These are phyloP conservation scores for Entoloma clypeatum DNA, from an alignment of 1,284 basidiomycete genomes.

Conservation along the genomic window DNA sequence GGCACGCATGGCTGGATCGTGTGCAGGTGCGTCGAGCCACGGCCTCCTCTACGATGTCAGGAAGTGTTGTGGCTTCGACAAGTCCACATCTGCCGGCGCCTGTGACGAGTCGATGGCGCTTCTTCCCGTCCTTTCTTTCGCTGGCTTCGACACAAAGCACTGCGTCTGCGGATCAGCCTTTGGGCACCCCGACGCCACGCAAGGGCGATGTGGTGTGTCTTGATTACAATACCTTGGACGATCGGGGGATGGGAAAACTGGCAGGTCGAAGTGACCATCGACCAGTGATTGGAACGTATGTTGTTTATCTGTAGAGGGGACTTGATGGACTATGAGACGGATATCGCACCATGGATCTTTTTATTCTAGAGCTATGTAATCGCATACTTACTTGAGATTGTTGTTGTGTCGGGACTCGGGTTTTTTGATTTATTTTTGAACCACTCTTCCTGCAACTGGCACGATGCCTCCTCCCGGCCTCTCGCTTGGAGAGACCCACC, in stretches of 20 bases:
- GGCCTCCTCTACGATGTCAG: constrained; percentile 19
- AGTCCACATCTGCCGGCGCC: too few species aligned
- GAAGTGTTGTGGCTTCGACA: too few species aligned
- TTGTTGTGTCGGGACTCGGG: neutral
- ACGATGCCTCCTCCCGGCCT: constrained; percentile 19
- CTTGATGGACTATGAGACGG: constrained; percentile 6
- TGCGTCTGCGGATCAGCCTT: constrained; percentile 24
- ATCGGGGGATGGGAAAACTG: constrained; percentile 67
- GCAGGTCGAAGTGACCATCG: constrained; percentile 79
- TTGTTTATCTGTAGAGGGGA: constrained; percentile 43
- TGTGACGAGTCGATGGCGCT: constrained; percentile 48
- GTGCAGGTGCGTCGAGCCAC: constrained; percentile 13
- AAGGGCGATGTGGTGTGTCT: constrained; percentile 69
- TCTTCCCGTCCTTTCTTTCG: constrained; percentile 51
- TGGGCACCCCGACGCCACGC: constrained; percentile 28
- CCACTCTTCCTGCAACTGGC: too few species aligned
- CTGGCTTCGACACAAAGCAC: constrained; percentile 28
- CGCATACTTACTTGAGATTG: too few species aligned
- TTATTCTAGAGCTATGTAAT: constrained; percentile 3
- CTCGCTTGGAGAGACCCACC: constrained; percentile 18
- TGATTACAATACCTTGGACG: constrained; percentile 70
- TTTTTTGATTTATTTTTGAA: neutral
- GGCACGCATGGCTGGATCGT: neutral
- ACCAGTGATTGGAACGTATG: constrained; percentile 75
- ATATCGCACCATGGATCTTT: neutral